Base-by-base conservation (phyloP, 331 rosid species). In the Erythrophleum ivorense region DNA sequence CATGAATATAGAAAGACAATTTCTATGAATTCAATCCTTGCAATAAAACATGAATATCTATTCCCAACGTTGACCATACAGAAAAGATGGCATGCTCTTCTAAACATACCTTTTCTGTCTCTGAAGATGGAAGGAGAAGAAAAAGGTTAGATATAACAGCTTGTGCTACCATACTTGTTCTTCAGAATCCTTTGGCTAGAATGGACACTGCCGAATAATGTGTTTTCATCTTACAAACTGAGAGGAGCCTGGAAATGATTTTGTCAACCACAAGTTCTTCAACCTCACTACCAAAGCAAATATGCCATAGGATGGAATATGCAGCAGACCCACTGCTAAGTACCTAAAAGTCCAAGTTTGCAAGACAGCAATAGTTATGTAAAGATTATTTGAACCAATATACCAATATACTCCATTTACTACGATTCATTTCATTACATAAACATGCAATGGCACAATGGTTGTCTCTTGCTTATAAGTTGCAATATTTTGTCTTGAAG, bases 271-370 rank as follows among this genome's bases (percentile, higher is more conserved):
- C 46, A 65, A 9, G 29, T 86, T 78, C 85, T 95, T 95, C 76
- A 91, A 59, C 87, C 82, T 88, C 79, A 91, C 60, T 49, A 88
- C 48, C 55, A 93, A 80, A 62, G 93, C 97, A 73, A 85, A 89
- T 63, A 67, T 31, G 19, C 88, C 90, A 55, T 85, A 95, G 85
- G 94, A 95, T 46, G 99, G 99, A 68, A 95, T 43, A 63, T 90
- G 95, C 87, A 85, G 33, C 74, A 91, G 7, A 46, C 99, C 98
- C 46, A 95, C 92, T 21, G 85, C 92, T 0, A 86, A 7, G 87
- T 95, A 95, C 99, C 99, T 95, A 19, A 43, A 81, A 85, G 65
- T 78, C 65, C 81, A 59, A 29, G 16, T 62, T 62, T 62, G 38
- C 36, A 24, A 9, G 24, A 59, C 36, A 24, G 58, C 43, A 46